Evolutionary conservation across 2,329 filamentous ascomycete species (phyloP).

Genomic region (Aspergillus candidus): DNA sequence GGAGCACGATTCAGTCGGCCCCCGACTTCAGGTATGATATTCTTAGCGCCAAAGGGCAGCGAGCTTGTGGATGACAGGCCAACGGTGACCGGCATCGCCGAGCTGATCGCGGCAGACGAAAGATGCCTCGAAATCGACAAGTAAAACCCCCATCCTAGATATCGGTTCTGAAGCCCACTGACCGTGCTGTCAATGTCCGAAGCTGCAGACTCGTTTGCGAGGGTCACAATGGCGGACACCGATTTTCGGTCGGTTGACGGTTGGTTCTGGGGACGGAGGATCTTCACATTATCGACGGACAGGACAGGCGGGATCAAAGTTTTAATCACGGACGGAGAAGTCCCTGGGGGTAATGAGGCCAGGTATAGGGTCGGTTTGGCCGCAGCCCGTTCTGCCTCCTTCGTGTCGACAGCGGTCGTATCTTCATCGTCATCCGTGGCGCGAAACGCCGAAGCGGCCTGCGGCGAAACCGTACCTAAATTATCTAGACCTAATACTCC

Average conservation of each 20-base stretch:
- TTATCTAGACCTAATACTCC: conserved; percentile 40
- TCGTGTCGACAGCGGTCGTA: conserved; percentile 34
- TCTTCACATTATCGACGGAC: conserved; percentile 65
- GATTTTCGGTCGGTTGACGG: conserved; percentile 59
- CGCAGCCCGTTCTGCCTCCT: conserved; percentile 42
- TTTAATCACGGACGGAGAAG: conserved; percentile 46
- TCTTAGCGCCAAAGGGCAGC: conserved; percentile 73
- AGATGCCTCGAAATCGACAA: conserved; percentile 75
- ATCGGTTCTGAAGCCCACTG: conserved; percentile 71
- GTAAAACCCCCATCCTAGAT: conserved; percentile 79
- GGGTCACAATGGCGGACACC: conserved; percentile 69
- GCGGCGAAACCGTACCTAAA: conserved; percentile 10
- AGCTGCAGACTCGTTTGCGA: conserved; percentile 73
- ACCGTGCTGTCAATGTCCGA: conserved; percentile 78
- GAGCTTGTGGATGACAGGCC: conserved; percentile 46
- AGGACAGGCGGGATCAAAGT: conserved; percentile 49
- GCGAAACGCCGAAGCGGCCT: conserved; percentile 36
- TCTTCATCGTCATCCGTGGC: conserved; percentile 39
- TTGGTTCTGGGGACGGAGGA: conserved; percentile 52
- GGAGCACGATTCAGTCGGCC: conserved; percentile 45
- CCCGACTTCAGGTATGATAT: conserved; percentile 46
- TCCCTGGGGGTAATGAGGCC: conserved; percentile 49
- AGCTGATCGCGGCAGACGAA: conserved; percentile 64
- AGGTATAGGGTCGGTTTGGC: conserved; percentile 53
- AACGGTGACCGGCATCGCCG: conserved; percentile 45